phyloP scores from a whole-genome alignment of 495 filamentous ascomycete species.

The Aspergillus panamensis region DNA sequence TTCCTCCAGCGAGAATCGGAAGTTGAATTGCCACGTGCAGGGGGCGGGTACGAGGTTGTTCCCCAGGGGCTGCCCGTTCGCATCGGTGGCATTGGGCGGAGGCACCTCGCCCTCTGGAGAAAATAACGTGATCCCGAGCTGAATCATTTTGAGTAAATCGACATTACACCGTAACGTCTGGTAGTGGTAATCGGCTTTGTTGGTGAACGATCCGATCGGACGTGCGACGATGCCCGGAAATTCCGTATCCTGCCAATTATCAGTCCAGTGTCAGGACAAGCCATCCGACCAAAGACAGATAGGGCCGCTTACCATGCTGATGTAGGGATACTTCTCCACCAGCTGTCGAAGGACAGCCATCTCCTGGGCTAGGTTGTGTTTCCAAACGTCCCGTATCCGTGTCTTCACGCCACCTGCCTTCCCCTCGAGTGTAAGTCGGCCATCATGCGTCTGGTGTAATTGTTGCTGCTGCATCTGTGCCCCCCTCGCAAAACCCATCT shows the following conservation, averaged over 20 bases:
- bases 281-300: neutral
- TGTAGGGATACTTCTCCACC: constrained; percentile 86
- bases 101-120: constrained; percentile 81
- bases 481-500: constrained; percentile 79
- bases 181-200: constrained; percentile 97
- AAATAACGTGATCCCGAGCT: constrained; percentile 91
- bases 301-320: constrained; percentile 76
- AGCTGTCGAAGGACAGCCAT: constrained; percentile 74
- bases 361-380: constrained; percentile 83
- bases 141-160: constrained; percentile 93
- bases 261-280: neutral
- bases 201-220: constrained; percentile 88
- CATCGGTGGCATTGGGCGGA: constrained; percentile 61
- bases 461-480: constrained; percentile 66
- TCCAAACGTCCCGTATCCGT: constrained; percentile 94
- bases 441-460: constrained; percentile 53
- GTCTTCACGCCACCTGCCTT: constrained; percentile 53
- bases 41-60: constrained; percentile 64
- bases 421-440: constrained; percentile 39
- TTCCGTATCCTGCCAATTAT: constrained; percentile 78
- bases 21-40: constrained; percentile 98
- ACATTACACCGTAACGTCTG: constrained; percentile 97
- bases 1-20: constrained; percentile 86
- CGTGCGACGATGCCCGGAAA: constrained; percentile 95
- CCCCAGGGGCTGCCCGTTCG: constrained; percentile 45